Evolutionary conservation across 1,139 yeast species (phyloP), one percentile per base, ranked within the genome.

Genomic region (Arxiozyma telluris): DNA sequence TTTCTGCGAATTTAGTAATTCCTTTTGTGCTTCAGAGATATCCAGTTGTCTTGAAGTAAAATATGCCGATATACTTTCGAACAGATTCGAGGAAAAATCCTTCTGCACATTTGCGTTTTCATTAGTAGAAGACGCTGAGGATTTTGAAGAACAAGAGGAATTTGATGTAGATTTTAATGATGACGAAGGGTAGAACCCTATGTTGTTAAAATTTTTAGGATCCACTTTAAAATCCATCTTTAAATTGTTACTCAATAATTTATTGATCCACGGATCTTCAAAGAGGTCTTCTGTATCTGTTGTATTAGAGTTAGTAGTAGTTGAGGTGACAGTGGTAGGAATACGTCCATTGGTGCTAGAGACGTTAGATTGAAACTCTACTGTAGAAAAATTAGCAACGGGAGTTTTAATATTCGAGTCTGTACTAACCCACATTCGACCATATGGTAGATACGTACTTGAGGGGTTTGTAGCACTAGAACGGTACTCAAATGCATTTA

Each of bases 201-300:
- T 80, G 51, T 82, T 80, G 55, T 83, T 80, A 53, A 83, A 76
- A 52, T 66, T 64, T 44, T 65, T 62, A 22, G 62, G 47, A 49
- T 61, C 59, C 15, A 66, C 56, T 42, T 73, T 66, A 62, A 69
- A 59, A 62, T 52, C 42, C 9, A 21, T 27, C 3, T 11, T 48
- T 8, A 12, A 30, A 27, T 41, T 41, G 15, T 41, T 18, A 6
- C 27, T 52, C 41, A 59, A 43, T 58, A 84, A 81, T 70, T 83
- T 84, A 57, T 80, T 76, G 52, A 88, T 64, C 95, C 94, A 80
- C 66, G 84, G 82, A 58, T 80, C 77, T 54, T 72, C 69, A 56
- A 50, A 50, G 41, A 57, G 55, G 41, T 62, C 58, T 45, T n/a
- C 30, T 6, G 27, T 22, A 1, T 11, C 21, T 52, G 49, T 48